Evolutionary conservation across 164 flowering plant species (phyloP), one percentile per base, ranked within the genome.

Genomic region (Sextonia rubra): DNA sequence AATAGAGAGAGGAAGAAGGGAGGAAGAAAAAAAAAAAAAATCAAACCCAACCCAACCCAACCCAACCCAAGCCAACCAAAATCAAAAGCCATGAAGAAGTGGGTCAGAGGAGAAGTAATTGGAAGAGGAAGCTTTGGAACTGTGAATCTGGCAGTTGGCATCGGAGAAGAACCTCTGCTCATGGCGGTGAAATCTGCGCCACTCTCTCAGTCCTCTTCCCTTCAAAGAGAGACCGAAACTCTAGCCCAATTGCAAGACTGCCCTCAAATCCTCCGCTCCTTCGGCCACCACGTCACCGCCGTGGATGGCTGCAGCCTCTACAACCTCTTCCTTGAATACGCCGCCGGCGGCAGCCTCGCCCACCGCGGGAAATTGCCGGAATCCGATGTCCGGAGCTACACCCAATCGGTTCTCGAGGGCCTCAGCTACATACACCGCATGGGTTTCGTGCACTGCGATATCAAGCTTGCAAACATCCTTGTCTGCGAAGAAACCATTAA

Each of bases 361-460:
- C 86, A 88, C 62, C 66, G 72, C 60, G 7, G 85, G 3, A 82
- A 66, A 3, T 63, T 90, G 66, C 69, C 75, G 68, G 90, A 87
- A 74, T 69, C 71, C 3, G 83, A 85, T 17, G 84, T 88, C 3
- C 73, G 82, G 27, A n/a, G 69, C 1, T 78, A 85, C 74, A 66
- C 90, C 32, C 79, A 68, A 60, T 77, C 85, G 64, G 75, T 88
- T 1, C 81, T 88, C 6, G 56, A 70, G 56, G 97, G 91, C 3
- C 78, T 91, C 9, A 12, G 25, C 5, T 69, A 68, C 18, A 68
- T 91, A 6, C 94, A 91, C 70, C 64, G 61, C 0, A 83, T 74
- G 9, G 95, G 94, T 3, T 91, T 77, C 69, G 96, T 86, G 62
- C 97, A 93, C 75, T 88, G 94, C 69, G 98, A 93, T 37, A 71